phyloP scores from a whole-genome alignment of 2,329 filamentous ascomycete genomes.

The Pseudogymnoascus sp. region DNA sequence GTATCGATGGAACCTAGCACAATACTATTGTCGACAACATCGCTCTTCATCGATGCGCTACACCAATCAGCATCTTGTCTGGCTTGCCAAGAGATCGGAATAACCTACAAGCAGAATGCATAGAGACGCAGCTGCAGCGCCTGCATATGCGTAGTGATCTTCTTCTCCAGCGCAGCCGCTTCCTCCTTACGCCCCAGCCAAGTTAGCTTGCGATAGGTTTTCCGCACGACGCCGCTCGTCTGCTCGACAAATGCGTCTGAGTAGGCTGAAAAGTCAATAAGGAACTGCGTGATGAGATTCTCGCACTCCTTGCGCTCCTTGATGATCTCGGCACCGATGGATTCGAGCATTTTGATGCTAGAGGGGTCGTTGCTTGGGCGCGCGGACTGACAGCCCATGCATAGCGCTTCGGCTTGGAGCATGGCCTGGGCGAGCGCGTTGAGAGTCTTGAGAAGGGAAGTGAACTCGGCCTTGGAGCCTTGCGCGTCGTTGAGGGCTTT shows the following conservation, averaged over 20 bases:
- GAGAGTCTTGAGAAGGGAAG: neutral
- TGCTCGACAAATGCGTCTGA: neutral
- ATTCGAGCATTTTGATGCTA: neutral
- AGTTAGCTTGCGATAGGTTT: neutral
- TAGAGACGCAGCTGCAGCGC: neutral
- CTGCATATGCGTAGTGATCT: constrained; percentile 1
- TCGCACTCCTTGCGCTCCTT: constrained; percentile 4
- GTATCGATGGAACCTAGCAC: neutral
- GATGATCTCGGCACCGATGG: neutral
- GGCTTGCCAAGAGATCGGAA: neutral
- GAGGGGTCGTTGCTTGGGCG: neutral
- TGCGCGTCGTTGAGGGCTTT: neutral
- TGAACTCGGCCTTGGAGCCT: neutral
- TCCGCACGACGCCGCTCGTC: neutral
- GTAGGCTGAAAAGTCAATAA: neutral
- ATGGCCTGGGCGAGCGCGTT: neutral
- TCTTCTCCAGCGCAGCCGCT: neutral
- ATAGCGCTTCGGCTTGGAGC: neutral
- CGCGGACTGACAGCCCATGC: constrained; percentile 1
- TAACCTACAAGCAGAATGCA: constrained; percentile 1
- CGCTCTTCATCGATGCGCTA: neutral
- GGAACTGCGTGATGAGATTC: neutral
- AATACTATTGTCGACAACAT: neutral
- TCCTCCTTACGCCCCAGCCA: neutral
- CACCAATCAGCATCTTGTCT: neutral